Conservation (phyloP, 2,329 filamentous ascomycete genomes). For the Coniochaeta sp. region DNA sequence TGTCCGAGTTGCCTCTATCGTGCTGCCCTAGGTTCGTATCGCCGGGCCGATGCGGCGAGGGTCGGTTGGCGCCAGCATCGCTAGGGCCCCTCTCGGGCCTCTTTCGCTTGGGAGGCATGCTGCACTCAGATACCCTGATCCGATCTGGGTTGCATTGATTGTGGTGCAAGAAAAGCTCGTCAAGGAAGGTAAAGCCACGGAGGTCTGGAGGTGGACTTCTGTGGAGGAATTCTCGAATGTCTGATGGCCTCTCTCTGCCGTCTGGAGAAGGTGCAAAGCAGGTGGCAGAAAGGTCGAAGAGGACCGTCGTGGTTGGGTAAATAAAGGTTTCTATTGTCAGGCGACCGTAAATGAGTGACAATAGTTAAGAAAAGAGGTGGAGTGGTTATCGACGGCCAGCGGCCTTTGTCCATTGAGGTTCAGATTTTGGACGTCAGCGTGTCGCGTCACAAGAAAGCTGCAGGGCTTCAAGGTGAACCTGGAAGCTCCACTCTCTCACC, state of each 20-base stretch:
- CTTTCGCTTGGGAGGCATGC: slow-evolving; percentile 53
- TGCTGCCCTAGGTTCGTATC: slow-evolving; percentile 49
- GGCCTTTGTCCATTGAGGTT: background rate
- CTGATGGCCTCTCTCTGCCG: background rate
- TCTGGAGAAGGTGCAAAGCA: background rate
- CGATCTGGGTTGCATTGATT: background rate
- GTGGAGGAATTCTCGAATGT: background rate
- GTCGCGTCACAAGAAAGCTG: background rate
- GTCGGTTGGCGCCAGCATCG: slow-evolving; percentile 41
- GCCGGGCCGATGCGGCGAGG: slow-evolving; percentile 55
- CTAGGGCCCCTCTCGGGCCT: slow-evolving; percentile 41
- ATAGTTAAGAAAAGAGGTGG: background rate
- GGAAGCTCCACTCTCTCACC: background rate
- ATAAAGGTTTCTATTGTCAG: background rate
- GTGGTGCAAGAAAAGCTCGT: background rate
- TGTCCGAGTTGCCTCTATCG: slow-evolving; percentile 42
- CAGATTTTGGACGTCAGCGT: background rate
- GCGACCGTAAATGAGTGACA: background rate
- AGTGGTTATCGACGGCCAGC: background rate
- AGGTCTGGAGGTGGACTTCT: background rate
- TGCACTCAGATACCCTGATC: background rate
- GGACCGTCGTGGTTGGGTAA: background rate
- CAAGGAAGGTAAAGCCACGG: background rate
- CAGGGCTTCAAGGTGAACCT: background rate
- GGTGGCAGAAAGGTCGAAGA: background rate